Percentiles rank a stretch among this genome's conserved stretches.
phyloP scores from a whole-genome alignment of 225 moss, liverwort and hornwort species.

The Physcomitrium patens region DNA sequence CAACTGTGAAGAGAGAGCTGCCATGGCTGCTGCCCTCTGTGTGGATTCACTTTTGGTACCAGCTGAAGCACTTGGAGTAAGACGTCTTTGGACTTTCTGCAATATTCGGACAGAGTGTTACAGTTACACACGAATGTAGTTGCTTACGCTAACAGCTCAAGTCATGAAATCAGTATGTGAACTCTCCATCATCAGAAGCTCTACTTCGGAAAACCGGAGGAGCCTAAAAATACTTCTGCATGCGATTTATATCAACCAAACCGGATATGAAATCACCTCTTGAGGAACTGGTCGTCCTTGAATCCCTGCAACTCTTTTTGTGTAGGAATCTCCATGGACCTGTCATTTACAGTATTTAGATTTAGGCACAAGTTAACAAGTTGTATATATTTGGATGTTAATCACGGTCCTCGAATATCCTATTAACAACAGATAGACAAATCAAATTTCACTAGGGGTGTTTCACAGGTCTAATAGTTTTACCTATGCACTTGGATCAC shows the following conservation, averaged over 20 bases:
- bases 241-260: not conserved
- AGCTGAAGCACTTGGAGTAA: constrained; percentile 33
- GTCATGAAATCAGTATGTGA: not conserved
- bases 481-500: not conserved
- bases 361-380: not conserved
- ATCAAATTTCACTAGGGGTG: not conserved
- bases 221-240: not conserved
- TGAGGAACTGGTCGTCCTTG: constrained; percentile 53
- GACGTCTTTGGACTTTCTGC: constrained; percentile 46
- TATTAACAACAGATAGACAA: not conserved
- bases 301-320: constrained; percentile 54
- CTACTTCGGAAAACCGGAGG: not conserved
- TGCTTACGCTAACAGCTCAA: not conserved
- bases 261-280: constrained; percentile 12
- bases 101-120: not conserved
- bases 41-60: constrained; percentile 44
- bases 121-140: not conserved
- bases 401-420: not conserved
- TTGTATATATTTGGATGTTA: not conserved
- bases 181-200: not conserved
- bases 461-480: not conserved
- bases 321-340: constrained; percentile 63
- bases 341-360: constrained; percentile 19
- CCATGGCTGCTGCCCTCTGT: constrained; percentile 78
- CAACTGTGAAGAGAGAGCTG: constrained; percentile 67